Percentiles rank a stretch among this genome's conserved stretches.
Evolutionary conservation across 495 filamentous ascomycete species (phyloP).

Genomic region (Penicillium maclennaniae): DNA sequence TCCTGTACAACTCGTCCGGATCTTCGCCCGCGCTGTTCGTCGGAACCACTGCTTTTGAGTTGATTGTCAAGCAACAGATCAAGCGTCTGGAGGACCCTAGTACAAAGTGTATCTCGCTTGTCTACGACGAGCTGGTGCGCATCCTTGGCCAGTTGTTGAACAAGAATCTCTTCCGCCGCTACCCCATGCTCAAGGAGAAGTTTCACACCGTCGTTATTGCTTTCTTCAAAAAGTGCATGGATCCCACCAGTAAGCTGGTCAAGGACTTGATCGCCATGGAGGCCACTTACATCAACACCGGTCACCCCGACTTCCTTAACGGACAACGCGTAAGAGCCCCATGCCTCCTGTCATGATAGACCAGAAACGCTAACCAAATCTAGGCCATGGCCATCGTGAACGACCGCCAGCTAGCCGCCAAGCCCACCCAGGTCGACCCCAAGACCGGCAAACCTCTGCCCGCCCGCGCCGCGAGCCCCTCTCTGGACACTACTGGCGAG

Average conservation of each 20-base stretch:
- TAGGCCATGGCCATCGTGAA: conserved; percentile 97
- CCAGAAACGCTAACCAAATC: conserved; percentile 6
- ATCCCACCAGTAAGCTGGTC: conserved; percentile 96
- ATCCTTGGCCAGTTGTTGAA: conserved; percentile 86
- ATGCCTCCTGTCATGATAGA: too few species aligned
- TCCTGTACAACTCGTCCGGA: conserved; percentile 97
- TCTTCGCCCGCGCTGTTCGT: conserved; percentile 97
- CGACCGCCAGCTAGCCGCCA: conserved; percentile 72
- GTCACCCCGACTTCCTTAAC: conserved; percentile 96
- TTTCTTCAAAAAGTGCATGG: conserved; percentile 98
- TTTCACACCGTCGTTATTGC: conserved; percentile 89
- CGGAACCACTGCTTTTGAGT: conserved; percentile 93
- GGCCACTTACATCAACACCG: conserved; percentile 95
- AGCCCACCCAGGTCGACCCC: conserved; percentile 95
- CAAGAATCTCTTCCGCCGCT: conserved; percentile 88
- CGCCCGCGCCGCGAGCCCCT: conserved; percentile 65
- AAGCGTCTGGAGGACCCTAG: conserved; percentile 94
- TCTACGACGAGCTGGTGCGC: conserved; percentile 96
- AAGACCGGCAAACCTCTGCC: conserved; percentile 97
- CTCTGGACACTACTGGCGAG: conserved; percentile 53
- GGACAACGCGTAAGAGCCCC: conserved; percentile 67
- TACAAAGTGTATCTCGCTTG: conserved; percentile 91
- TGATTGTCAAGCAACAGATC: conserved; percentile 99
- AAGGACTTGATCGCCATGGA: conserved; percentile 93
- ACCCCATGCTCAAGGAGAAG: conserved; percentile 92